Conservation (phyloP, 768 basidiomycete species). For the Serendipita sp. region DNA sequence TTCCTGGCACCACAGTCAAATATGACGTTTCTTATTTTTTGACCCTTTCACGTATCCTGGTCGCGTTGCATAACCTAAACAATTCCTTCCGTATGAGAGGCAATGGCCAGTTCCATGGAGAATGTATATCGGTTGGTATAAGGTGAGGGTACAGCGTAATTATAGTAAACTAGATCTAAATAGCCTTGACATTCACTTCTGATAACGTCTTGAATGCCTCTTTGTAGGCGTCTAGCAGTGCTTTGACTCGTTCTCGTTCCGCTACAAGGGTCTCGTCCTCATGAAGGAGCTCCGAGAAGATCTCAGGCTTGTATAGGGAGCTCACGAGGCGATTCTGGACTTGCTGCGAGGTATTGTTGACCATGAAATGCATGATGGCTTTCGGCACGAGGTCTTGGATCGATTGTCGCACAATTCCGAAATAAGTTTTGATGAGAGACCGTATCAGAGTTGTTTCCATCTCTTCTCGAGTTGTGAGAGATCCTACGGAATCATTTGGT, state of each 20-base stretch:
- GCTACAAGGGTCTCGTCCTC: slow-evolving; percentile 93
- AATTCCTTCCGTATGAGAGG: too few relatives aligned
- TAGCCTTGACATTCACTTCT: slow-evolving; percentile 53
- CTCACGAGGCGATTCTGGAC: slow-evolving; percentile 96
- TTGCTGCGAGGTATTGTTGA: slow-evolving; percentile 90
- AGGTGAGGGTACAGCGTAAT: too few relatives aligned
- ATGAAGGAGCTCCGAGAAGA: slow-evolving; percentile 79
- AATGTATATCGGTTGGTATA: too few relatives aligned
- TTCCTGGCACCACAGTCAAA: too few relatives aligned
- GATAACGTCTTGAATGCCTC: slow-evolving; percentile 79
- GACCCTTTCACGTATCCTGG: background rate
- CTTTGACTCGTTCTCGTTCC: slow-evolving; percentile 85
- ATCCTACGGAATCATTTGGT: slow-evolving; percentile 36
- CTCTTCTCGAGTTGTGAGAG: slow-evolving; percentile 71
- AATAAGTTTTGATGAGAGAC: slow-evolving; percentile 88
- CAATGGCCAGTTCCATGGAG: too few relatives aligned
- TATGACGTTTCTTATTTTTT: too few relatives aligned
- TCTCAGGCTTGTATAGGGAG: slow-evolving; percentile 80
- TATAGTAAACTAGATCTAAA: background rate
- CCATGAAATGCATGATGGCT: slow-evolving; percentile 95
- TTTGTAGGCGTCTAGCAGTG: slow-evolving; percentile 87
- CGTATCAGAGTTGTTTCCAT: slow-evolving; percentile 94
- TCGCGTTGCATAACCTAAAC: background rate
- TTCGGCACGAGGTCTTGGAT: slow-evolving; percentile 96
- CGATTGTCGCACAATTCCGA: slow-evolving; percentile 86